Base-by-base conservation (phyloP, 805 yeast genomes). In the Wickerhamomyces ciferrii region DNA sequence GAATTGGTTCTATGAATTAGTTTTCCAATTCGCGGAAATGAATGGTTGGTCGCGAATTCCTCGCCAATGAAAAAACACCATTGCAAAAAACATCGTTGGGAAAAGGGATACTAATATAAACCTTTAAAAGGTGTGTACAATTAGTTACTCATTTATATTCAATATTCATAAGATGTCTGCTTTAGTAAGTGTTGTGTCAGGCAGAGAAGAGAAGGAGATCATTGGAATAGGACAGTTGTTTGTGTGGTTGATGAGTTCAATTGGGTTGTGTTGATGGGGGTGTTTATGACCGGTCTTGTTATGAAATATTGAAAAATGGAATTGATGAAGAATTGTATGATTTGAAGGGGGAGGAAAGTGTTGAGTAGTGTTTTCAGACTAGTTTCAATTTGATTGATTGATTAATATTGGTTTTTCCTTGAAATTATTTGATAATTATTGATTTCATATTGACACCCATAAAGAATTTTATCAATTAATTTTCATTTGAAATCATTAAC, bases 141-240 rank as follows among this genome's bases (percentile, higher is more conserved):
- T 27, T 27, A 8, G 31, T 14, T 27, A 27, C 31, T 27, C 31
- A 10, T 50, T 36, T 46, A 51, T 48, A 48, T 48, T 48, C 51
- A 41, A 45, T 43, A 40, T 2, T 15, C 18, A 23, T 41, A 47
- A 39, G 24, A 51, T 51, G 54, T 51, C 54, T 49, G 51, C 54
- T 43, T 49, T 51, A 51, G 54, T 51, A 27, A 27, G 31, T 27
- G 14, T 10, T 7, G 31, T 10, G 11, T 9, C 11, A 13, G 11
- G 31, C 31, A 14, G 31, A 27, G 4, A 8, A 14, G 15, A 27
- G 11, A 4, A 14, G 13, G 31, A 10, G 31, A 10, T 7, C n/a
- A n/a, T n/a, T n/a, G n/a, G 31, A 27, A 5, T 10, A 27, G n/a
- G n/a, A n/a, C n/a, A n/a, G n/a, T n/a, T n/a, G 11, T 27, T 8